These are phyloP conservation scores for Epichloe coenophiala DNA, from an alignment of 2,329 filamentous ascomycete genomes.

Conservation along the genomic window DNA sequence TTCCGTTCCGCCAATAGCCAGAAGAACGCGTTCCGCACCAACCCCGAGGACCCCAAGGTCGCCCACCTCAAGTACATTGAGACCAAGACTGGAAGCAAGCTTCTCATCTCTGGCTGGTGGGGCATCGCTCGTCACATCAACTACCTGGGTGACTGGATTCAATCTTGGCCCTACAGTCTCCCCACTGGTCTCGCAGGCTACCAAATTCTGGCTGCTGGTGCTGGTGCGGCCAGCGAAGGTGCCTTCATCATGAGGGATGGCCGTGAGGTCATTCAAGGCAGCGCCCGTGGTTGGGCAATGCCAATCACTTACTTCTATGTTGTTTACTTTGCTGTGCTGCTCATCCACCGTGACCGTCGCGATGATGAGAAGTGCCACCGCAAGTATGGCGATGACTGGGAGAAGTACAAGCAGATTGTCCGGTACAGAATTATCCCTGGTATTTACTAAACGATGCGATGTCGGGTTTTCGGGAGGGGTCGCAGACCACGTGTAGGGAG, in stretches of 20 bases:
- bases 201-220: slow-evolving; percentile 46
- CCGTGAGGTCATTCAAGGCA: slow-evolving; percentile 54
- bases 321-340: slow-evolving; percentile 74
- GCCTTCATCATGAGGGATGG: slow-evolving; percentile 45
- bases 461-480: too few species aligned
- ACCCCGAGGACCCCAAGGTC: slow-evolving; percentile 68
- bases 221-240: slow-evolving; percentile 31
- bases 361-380: slow-evolving; percentile 83
- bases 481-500: too few species aligned
- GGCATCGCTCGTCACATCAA: slow-evolving; percentile 86
- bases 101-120: slow-evolving; percentile 88
- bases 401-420: slow-evolving; percentile 73
- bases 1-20: slow-evolving; percentile 91
- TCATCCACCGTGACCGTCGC: slow-evolving; percentile 73
- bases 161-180: slow-evolving; percentile 80
- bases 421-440: slow-evolving; percentile 73
- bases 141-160: slow-evolving; percentile 89
- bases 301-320: slow-evolving; percentile 91
- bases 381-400: slow-evolving; percentile 92
- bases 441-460: slow-evolving; percentile 46
- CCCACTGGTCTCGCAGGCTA: slow-evolving; percentile 80
- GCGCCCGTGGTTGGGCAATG: slow-evolving; percentile 70
- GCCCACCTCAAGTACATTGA: slow-evolving; percentile 74
- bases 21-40: slow-evolving; percentile 86
- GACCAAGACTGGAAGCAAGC: slow-evolving; percentile 67